These are phyloP conservation scores for Phlebopus sp. DNA, from an alignment of 1,284 basidiomycete genomes.

Conservation along the genomic window DNA sequence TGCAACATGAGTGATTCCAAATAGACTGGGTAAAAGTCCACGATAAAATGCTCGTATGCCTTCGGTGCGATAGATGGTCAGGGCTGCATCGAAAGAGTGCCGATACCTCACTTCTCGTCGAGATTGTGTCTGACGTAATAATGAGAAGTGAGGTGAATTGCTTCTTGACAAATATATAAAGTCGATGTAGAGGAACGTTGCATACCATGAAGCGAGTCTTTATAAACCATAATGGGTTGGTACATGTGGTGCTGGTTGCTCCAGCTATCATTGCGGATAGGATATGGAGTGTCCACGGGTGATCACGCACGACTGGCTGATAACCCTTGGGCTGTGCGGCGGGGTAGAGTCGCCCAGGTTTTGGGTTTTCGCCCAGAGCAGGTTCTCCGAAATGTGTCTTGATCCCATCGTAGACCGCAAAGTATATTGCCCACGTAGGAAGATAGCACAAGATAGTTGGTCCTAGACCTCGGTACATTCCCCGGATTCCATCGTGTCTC, in stretches of 20 bases:
- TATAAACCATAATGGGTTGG: slow-evolving; percentile 95
- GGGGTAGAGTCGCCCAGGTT: slow-evolving; percentile 58
- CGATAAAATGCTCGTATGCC: slow-evolving; percentile 87
- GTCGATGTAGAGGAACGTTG: slow-evolving; percentile 12
- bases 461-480: slow-evolving; percentile 90
- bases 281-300: slow-evolving; percentile 83
- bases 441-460: slow-evolving; percentile 95
- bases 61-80: slow-evolving; percentile 84
- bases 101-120: slow-evolving; percentile 73
- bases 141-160: slow-evolving; percentile 6
- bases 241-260: slow-evolving; percentile 84
- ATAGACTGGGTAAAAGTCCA: slow-evolving; percentile 82
- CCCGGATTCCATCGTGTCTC: slow-evolving; percentile 74
- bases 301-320: slow-evolving; percentile 71
- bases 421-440: slow-evolving; percentile 98
- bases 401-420: slow-evolving; percentile 94
- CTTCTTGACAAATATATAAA: background rate
- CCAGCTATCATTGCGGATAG: slow-evolving; percentile 92
- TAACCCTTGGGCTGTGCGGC: slow-evolving; percentile 82
- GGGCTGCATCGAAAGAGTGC: slow-evolving; percentile 84
- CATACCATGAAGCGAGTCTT: slow-evolving; percentile 96
- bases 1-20: slow-evolving; percentile 90
- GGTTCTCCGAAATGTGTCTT: slow-evolving; percentile 77
- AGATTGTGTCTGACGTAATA: slow-evolving; percentile 64
- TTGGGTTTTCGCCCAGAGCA: slow-evolving; percentile 42